These are phyloP conservation scores for Talaromyces verruculosus DNA, from an alignment of 2,329 filamentous ascomycete genomes.

Conservation along the genomic window DNA sequence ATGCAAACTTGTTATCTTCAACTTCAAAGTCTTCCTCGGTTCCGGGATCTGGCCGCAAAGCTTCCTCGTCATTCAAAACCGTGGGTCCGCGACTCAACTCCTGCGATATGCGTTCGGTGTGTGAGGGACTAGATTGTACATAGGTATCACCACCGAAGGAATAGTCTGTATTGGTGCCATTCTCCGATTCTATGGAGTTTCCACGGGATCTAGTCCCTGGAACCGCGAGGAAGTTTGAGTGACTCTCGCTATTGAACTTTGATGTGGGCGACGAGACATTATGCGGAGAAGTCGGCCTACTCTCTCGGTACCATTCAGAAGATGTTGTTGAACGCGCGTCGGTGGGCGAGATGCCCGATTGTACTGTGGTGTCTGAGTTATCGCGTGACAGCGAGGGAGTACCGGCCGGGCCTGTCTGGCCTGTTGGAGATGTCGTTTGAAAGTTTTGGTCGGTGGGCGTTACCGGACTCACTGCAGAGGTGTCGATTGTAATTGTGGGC, in stretches of 20 bases:
- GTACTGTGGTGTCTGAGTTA: conserved; percentile 33
- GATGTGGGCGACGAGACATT: conserved; percentile 64
- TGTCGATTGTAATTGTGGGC: conserved; percentile 59
- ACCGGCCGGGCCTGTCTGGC: conserved; percentile 37
- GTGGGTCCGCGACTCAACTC: conserved; percentile 46
- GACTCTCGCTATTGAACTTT: conserved; percentile 54
- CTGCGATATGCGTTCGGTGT: conserved; percentile 45
- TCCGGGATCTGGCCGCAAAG: conserved; percentile 67
- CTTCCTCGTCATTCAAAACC: conserved; percentile 61
- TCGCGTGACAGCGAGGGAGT: conserved; percentile 29
- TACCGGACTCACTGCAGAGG: conserved; percentile 50
- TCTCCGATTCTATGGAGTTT: conserved; percentile 64
- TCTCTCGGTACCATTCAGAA: conserved; percentile 59
- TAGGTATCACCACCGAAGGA: conserved; percentile 57
- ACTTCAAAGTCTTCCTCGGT: conserved; percentile 69
- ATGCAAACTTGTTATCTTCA: conserved; percentile 69
- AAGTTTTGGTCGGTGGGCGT: conserved; percentile 5
- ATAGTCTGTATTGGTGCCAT: conserved; percentile 53
- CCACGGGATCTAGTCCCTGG: conserved; percentile 63
- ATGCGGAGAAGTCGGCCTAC: conserved; percentile 65
- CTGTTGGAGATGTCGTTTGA: conserved; percentile 32
- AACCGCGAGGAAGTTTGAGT: conserved; percentile 61
- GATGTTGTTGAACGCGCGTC: conserved; percentile 57
- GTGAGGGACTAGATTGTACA: conserved; percentile 43
- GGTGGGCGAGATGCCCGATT: conserved; percentile 41